These are phyloP conservation scores for Diversispora epigaea DNA, from an alignment of 192 early-diverging fungal species.

Conservation along the genomic window DNA sequence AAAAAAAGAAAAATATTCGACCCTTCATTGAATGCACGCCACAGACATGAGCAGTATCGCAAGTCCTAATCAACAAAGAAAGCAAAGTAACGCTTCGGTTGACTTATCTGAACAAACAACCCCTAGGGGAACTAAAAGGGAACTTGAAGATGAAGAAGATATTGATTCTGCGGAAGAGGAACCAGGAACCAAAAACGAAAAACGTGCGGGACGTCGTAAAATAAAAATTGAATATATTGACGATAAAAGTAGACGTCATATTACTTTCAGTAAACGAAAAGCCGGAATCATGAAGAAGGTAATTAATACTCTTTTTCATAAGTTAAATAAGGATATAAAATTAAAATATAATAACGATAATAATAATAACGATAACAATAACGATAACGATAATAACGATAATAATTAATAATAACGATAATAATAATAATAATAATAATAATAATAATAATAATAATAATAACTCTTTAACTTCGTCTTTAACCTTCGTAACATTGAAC, in stretches of 20 bases:
- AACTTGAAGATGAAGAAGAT: constrained; percentile 52
- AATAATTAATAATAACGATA: not conserved
- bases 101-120: constrained; percentile 26
- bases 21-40: constrained; percentile 8
- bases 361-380: too few species aligned
- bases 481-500: too few species aligned
- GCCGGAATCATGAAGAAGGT: constrained; percentile 97
- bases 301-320: not conserved
- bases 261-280: constrained; percentile 94
- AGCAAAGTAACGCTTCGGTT: constrained; percentile 15
- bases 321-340: not conserved
- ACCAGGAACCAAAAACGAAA: constrained; percentile 53
- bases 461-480: too few species aligned
- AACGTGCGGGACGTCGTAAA: constrained; percentile 83
- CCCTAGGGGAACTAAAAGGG: constrained; percentile 33
- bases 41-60: not conserved
- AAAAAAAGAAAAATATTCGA: constrained; percentile 6
- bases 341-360: not conserved
- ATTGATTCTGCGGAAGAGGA: constrained; percentile 67
- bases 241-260: constrained; percentile 89
- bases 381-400: too few species aligned
- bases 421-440: not conserved
- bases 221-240: constrained; percentile 97
- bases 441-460: not conserved
- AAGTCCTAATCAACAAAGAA: constrained; percentile 16